Evolutionary conservation across 805 yeast genomes (phyloP).

Genomic region (Wickerhamomyces bisporus): DNA sequence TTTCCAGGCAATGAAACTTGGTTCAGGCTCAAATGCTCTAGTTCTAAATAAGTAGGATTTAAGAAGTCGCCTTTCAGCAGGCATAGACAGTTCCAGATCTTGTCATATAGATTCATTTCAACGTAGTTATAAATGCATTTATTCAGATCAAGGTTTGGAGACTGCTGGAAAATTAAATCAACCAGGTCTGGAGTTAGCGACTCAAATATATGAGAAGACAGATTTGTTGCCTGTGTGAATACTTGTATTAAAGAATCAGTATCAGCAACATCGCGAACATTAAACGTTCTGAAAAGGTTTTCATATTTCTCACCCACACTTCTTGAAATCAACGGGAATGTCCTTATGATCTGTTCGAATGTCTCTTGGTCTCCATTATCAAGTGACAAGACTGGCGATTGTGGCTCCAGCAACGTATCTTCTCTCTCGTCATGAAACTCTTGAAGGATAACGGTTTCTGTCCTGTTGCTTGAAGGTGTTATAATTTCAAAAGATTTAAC

Average conservation of each 20-base stretch:
- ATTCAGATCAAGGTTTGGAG: conserved; percentile 42
- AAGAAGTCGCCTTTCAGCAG: conserved; percentile 22
- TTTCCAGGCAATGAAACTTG: conserved; percentile 37
- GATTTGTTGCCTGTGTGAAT: conserved; percentile 22
- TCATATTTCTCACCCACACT: conserved; percentile 36
- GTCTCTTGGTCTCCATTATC: conserved; percentile 10
- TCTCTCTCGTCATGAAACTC: background rate
- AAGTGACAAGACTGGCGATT: background rate
- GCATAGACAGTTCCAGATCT: conserved; percentile 51
- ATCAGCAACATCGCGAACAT: conserved; percentile 26
- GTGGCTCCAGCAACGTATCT: too few species aligned
- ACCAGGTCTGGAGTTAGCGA: conserved; percentile 19
- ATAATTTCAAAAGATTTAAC: conserved; percentile 3
- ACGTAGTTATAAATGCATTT: conserved; percentile 62
- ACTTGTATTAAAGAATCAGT: conserved; percentile 23
- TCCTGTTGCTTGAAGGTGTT: conserved; percentile 5
- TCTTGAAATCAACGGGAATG: conserved; percentile 34
- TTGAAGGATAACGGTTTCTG: background rate
- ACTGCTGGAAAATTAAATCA: conserved; percentile 20
- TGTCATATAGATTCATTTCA: conserved; percentile 62
- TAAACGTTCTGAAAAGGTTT: conserved; percentile 33
- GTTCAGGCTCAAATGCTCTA: conserved; percentile 29
- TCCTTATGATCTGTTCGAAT: conserved; percentile 35
- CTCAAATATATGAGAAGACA: conserved; percentile 25
- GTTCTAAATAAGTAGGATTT: conserved; percentile 15